Evolutionary conservation across 495 filamentous ascomycete species (phyloP), one percentile per base, ranked within the genome.

Genomic region (Talaromyces nanjingensis): DNA sequence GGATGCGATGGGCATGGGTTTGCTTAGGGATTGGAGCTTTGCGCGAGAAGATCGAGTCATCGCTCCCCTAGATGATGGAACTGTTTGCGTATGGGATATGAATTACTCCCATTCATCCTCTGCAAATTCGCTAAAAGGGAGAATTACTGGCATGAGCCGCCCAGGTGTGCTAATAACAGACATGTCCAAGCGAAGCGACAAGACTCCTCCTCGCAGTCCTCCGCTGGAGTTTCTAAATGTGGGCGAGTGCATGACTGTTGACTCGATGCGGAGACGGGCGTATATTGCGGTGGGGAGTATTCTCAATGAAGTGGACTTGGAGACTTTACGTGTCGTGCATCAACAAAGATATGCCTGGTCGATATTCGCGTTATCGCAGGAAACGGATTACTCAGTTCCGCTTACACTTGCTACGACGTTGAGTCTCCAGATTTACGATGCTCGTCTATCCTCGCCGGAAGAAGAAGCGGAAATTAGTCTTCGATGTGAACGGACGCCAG

Each of bases 1-100:
- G 37, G 77, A 81, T 33, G 70, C 75, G 24, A 81, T 78, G 57
- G 92, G 92, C 1, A 79, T 91, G 66, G 91, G 87, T 0, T 70
- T 92, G 33, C 73, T 83, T 11, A 75, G 77, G 12, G 81, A 86
- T 37, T 79, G 78, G 78, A 79, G 75, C 59, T 75, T 71, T 12
- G 72, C 75, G 11, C 68, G 76, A 39, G 68, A 76, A 56, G 76
- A 86, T 39, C 81, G 88, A 63, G 87, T 90, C 0, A 82, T 96
- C 4, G 89, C 89, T 16, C 91, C 92, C 3, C 73, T 97, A 20
- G 91, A 92, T 60, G 89, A 97, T 72, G 92, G 92, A 12, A 91
- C 89, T 66, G 81, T 97, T 24, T 91, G 88, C 68, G 75, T 96
- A 18, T 97, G 92, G 92, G 88, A 94, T 72, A 76, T 93, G n/a